Evolutionary conservation across 2,329 filamentous ascomycete genomes (phyloP).

Genomic region (Scorias spongiosa): DNA sequence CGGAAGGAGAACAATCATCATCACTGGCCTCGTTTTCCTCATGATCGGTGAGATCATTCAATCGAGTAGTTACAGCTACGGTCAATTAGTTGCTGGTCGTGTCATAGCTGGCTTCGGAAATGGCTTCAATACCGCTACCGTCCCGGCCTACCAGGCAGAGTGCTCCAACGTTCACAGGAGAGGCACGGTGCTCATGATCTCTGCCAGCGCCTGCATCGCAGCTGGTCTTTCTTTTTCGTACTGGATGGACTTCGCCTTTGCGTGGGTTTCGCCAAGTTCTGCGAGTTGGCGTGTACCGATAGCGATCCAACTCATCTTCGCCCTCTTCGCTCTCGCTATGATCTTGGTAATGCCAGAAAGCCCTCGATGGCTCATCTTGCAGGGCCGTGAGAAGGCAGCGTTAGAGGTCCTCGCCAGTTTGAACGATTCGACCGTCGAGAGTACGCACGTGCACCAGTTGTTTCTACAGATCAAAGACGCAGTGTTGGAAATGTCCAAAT

Average conservation of each 20-base stretch:
- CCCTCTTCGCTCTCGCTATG: conserved; percentile 9
- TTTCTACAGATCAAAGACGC: conserved; percentile 22
- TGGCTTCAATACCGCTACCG: conserved; percentile 28
- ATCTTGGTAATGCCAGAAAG: conserved; percentile 17
- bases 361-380: conserved; percentile 21
- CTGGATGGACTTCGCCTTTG: conserved; percentile 21
- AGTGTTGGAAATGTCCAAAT: conserved; percentile 20
- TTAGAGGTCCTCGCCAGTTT: conserved; percentile 18
- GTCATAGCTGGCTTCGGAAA: conserved; percentile 35
- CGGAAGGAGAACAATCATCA: conserved; percentile 41
- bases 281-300: conserved; percentile 19
- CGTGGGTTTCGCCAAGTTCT: conserved; percentile 14
- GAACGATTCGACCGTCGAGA: conserved; percentile 23
- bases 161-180: conserved; percentile 31
- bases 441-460: conserved; percentile 14
- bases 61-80: conserved; percentile 31
- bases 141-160: conserved; percentile 33
- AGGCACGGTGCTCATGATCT: conserved; percentile 33
- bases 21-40: conserved; percentile 45
- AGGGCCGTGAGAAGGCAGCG: conserved; percentile 20
- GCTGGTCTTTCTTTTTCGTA: conserved; percentile 30
- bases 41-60: conserved; percentile 46
- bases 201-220: conserved; percentile 31
- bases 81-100: conserved; percentile 32
- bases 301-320: conserved; percentile 17